Conservation (phyloP, 495 filamentous ascomycete genomes). For the Lepraria neglecta region DNA sequence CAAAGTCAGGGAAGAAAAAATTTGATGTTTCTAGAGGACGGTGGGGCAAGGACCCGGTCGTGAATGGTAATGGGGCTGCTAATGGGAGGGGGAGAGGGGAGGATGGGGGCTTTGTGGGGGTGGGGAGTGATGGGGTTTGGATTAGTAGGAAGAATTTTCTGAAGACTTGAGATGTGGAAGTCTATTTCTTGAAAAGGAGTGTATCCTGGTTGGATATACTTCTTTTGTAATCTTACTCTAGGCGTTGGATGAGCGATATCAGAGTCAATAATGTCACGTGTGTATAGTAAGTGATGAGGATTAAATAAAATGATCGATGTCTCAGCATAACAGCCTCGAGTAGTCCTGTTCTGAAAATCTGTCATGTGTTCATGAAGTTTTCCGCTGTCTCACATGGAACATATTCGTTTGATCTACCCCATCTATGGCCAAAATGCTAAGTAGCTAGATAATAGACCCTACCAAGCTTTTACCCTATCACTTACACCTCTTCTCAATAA, state of each 20-base stretch:
- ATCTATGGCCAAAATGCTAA: not conserved
- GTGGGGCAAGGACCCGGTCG: slow-evolving; percentile 15
- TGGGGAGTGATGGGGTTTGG: slow-evolving; percentile 30
- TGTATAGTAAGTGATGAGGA: too few relatives aligned
- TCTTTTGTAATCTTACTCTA: too few relatives aligned
- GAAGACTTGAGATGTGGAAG: slow-evolving; percentile 20
- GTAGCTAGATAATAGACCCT: not conserved
- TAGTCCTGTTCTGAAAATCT: too few relatives aligned
- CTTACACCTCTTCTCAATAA: slow-evolving; percentile 58
- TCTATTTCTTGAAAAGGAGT: too few relatives aligned
- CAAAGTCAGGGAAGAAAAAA: slow-evolving; percentile 21
- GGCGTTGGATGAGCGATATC: too few relatives aligned
- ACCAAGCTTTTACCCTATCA: slow-evolving; percentile 24
- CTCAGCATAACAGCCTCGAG: too few relatives aligned
- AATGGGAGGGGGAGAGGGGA: slow-evolving; percentile 8
- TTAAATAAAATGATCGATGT: too few relatives aligned
- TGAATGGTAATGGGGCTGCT: slow-evolving; percentile 1
- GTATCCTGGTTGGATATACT: too few relatives aligned
- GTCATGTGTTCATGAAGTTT: too few relatives aligned
- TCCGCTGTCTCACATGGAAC: too few relatives aligned
- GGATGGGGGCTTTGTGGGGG: slow-evolving; percentile 24
- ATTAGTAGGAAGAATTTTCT: slow-evolving; percentile 29
- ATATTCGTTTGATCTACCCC: not conserved
- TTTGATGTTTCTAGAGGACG: slow-evolving; percentile 2
- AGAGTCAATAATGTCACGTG: too few relatives aligned